These are phyloP conservation scores for Trichoderma guizhouense DNA, from an alignment of 2,329 filamentous ascomycete genomes.

Conservation along the genomic window DNA sequence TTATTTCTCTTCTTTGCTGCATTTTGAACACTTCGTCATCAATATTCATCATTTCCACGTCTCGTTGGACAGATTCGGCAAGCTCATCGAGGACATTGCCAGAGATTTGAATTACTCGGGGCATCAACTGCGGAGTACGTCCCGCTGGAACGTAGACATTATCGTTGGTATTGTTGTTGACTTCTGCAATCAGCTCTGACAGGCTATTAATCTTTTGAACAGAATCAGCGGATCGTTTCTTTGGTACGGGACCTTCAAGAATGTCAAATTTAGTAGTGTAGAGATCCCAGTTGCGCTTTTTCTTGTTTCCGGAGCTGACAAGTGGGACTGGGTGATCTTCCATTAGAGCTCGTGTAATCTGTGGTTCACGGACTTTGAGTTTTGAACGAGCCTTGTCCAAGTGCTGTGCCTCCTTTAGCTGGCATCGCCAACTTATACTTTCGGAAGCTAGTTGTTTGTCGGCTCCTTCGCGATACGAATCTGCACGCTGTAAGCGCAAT, in stretches of 20 bases:
- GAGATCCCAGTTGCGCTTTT: neutral
- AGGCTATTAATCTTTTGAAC: neutral
- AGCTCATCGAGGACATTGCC: neutral
- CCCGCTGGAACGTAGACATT: neutral
- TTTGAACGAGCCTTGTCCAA: neutral
- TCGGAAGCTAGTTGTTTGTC: neutral
- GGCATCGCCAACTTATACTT: neutral
- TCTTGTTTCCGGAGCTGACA: neutral
- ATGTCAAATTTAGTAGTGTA: neutral
- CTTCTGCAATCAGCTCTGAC: neutral
- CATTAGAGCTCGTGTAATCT: neutral
- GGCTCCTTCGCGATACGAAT: neutral
- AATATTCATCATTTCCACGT: neutral
- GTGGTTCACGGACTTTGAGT: neutral
- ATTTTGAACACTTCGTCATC: slow-evolving; percentile 6
- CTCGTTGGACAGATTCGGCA: neutral
- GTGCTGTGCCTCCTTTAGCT: neutral
- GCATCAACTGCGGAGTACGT: neutral
- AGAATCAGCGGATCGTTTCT: neutral
- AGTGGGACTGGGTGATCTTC: neutral
- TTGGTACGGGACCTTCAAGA: neutral
- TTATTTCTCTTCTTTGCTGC: neutral
- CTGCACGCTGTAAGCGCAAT: neutral
- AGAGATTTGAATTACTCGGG: neutral
- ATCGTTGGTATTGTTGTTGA: neutral